Conservation (phyloP, 495 filamentous ascomycete genomes). For the Lepidopterella palustris region DNA sequence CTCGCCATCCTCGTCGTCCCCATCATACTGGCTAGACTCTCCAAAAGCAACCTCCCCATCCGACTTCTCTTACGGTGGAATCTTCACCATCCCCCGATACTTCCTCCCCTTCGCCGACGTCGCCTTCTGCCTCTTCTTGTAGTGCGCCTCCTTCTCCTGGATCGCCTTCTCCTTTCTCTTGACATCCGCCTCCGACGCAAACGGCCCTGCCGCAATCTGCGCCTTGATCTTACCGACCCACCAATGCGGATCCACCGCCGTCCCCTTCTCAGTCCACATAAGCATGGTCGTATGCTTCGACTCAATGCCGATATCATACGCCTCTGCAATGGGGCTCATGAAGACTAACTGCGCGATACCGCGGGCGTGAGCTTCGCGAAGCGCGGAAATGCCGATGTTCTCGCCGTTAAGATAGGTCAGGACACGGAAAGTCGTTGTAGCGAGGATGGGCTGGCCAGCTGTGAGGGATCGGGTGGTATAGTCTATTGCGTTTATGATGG, state of each 20-base stretch:
- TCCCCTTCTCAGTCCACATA: neutral
- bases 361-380: neutral
- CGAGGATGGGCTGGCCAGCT: too few relatives aligned
- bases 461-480: too few relatives aligned
- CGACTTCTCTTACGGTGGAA: too few relatives aligned
- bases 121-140: too few relatives aligned
- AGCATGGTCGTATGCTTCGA: neutral
- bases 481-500: too few relatives aligned
- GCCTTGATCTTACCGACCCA: neutral
- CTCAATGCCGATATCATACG: neutral
- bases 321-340: neutral
- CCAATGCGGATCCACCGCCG: neutral
- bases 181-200: neutral
- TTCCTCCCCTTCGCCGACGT: too few relatives aligned
- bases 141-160: too few relatives aligned
- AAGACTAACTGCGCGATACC: neutral
- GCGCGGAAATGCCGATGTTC: neutral
- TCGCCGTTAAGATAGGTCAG: neutral
- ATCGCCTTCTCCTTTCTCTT: neutral
- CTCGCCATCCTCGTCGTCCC: too few relatives aligned
- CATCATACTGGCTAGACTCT: too few relatives aligned
- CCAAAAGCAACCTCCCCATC: too few relatives aligned
- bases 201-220: neutral
- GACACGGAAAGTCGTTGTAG: neutral
- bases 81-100: too few relatives aligned